phyloP scores from a whole-genome alignment of 2,329 filamentous ascomycete species.

The Phyllosticta citrichinensis region DNA sequence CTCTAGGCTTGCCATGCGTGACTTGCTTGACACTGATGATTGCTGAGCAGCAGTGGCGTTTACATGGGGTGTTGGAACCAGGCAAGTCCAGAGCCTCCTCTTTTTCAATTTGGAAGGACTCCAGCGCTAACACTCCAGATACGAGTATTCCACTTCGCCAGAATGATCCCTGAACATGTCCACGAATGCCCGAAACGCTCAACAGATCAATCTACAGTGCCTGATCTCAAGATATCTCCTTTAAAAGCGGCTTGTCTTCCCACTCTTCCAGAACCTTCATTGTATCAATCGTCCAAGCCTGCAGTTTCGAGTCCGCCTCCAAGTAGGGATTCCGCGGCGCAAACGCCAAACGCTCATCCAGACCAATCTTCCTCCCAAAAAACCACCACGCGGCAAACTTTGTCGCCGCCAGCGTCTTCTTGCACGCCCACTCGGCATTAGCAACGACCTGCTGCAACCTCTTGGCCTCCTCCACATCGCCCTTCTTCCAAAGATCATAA shows the following conservation, averaged over 20 bases:
- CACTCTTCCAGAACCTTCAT: slow-evolving; percentile 28
- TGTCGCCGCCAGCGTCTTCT: slow-evolving; percentile 38
- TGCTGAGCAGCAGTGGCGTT: no score
- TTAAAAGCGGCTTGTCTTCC: slow-evolving; percentile 16
- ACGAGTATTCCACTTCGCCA: neutral
- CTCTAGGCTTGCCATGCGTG: neutral
- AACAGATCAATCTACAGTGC: neutral
- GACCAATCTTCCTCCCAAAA: slow-evolving; percentile 30
- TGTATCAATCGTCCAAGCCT: slow-evolving; percentile 35
- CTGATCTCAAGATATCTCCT: neutral
- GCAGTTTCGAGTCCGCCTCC: slow-evolving; percentile 27
- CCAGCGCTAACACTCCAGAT: neutral
- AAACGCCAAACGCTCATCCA: slow-evolving; percentile 28
- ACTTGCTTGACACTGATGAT: no score
- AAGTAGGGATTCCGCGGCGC: slow-evolving; percentile 36
- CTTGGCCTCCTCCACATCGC: slow-evolving; percentile 29
- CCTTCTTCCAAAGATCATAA: slow-evolving; percentile 33
- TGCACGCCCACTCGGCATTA: slow-evolving; percentile 42
- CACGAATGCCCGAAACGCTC: no score
- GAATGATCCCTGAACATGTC: no score
- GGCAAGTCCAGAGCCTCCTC: neutral
- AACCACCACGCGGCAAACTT: slow-evolving; percentile 39
- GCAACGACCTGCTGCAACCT: slow-evolving; percentile 35
- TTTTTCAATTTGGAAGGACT: neutral
- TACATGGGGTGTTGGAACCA: neutral